Evolutionary conservation across 2,329 filamentous ascomycete species (phyloP).

Genomic region (Clarireedia paspali): DNA sequence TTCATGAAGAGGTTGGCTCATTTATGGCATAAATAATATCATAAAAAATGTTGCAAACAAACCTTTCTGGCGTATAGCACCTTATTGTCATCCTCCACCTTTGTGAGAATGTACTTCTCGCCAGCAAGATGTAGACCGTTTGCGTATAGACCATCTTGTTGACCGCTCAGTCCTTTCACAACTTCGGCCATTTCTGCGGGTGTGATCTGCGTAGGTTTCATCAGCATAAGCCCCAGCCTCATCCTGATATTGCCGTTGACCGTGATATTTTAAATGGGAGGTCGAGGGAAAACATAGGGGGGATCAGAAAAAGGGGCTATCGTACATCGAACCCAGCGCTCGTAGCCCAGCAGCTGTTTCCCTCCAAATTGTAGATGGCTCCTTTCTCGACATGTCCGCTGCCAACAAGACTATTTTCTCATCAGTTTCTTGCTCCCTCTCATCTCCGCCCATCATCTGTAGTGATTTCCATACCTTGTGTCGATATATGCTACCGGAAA

Average conservation of each 20-base stretch:
- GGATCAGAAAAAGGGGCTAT: background rate
- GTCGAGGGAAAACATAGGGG: background rate
- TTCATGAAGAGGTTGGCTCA: too few relatives aligned
- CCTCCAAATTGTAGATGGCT: constrained; percentile 74
- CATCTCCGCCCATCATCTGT: background rate
- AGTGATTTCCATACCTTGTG: constrained; percentile 41
- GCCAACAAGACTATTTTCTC: constrained; percentile 61
- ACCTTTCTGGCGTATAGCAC: constrained; percentile 81
- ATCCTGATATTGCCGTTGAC: background rate
- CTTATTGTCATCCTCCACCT: constrained; percentile 62
- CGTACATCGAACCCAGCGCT: constrained; percentile 52
- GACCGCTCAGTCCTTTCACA: constrained; percentile 41
- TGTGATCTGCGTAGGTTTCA: constrained; percentile 37
- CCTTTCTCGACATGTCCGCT: constrained; percentile 75
- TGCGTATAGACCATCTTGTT: constrained; percentile 54
- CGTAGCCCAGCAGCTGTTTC: constrained; percentile 73
- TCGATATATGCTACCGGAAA: constrained; percentile 48
- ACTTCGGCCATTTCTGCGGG: constrained; percentile 54
- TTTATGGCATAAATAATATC: too few relatives aligned
- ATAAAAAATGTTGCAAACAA: constrained; percentile 25
- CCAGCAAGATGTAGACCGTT: constrained; percentile 71
- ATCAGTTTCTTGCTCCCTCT: constrained; percentile 17
- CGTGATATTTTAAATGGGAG: background rate
- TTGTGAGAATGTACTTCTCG: constrained; percentile 71
- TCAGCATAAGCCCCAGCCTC: background rate